Conservation (phyloP, 805 yeast species). For the Kluyveromyces aestuarii region DNA sequence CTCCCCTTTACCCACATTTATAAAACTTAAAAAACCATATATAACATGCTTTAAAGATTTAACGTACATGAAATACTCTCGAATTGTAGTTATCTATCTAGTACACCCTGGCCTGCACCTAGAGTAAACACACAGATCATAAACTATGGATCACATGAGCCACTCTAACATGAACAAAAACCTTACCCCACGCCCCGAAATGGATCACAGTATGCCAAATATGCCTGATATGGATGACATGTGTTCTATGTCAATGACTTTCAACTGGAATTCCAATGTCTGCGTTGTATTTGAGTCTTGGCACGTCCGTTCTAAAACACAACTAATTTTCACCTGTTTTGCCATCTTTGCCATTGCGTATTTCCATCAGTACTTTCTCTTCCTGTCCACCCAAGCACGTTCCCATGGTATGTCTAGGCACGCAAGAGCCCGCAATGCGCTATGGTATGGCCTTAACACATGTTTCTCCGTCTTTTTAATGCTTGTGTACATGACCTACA, state of each 20-base stretch:
- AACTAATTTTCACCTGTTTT: constrained; percentile 43
- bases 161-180: neutral
- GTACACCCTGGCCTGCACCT: neutral
- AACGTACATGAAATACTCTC: neutral
- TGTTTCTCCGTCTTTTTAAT: constrained; percentile 63
- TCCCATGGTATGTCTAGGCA: constrained; percentile 1
- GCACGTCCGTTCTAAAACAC: constrained; percentile 51
- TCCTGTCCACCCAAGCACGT: neutral
- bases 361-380: constrained; percentile 47
- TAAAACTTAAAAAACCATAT: too few relatives aligned
- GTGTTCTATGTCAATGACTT: constrained; percentile 63
- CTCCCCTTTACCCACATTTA: neutral
- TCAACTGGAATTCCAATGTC: constrained; percentile 67
- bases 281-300: constrained; percentile 75
- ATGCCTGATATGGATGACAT: constrained; percentile 19
- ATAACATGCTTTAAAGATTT: too few relatives aligned
- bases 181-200: constrained; percentile 4
- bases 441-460: constrained; percentile 54
- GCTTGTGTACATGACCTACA: constrained; percentile 82
- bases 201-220: constrained; percentile 16
- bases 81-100: too few relatives aligned
- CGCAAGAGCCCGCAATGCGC: constrained; percentile 28
- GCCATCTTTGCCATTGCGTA: constrained; percentile 41
- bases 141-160: neutral
- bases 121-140: neutral